Evolutionary conservation across 176 grass and related monocot genomes (phyloP).

Genomic region (Guadua angustifolia): DNA sequence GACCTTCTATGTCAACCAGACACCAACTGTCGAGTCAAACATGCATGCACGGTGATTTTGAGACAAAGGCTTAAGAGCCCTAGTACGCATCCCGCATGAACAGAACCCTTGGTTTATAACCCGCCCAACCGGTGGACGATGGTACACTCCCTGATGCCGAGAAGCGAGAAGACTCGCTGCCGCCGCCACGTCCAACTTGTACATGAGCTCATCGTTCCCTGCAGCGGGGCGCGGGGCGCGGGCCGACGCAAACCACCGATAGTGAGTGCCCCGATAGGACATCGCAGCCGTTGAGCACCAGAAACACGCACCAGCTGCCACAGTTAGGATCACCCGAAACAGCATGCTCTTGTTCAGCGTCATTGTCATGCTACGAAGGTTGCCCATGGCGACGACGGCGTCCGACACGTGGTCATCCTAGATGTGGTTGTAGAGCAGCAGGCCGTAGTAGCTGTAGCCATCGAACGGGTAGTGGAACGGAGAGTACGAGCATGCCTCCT

Average conservation of each 20-base stretch:
- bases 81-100: constrained; percentile 28
- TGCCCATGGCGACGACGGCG: background rate
- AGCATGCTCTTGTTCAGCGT: background rate
- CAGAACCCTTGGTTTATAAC: background rate
- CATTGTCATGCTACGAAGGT: background rate
- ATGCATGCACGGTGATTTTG: background rate
- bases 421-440: background rate
- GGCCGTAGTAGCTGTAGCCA: background rate
- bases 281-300: background rate
- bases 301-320: background rate
- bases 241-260: background rate
- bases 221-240: background rate
- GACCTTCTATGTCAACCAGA: too few species aligned
- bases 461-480: background rate
- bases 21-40: too few species aligned
- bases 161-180: background rate
- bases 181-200: background rate
- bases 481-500: background rate
- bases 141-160: background rate
- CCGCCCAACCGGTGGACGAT: background rate
- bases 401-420: background rate
- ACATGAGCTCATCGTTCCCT: too few species aligned
- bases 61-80: background rate
- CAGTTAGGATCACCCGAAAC: background rate
- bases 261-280: background rate